phyloP scores from a whole-genome alignment of 805 yeast species.

The Starmerella vaccinii region DNA sequence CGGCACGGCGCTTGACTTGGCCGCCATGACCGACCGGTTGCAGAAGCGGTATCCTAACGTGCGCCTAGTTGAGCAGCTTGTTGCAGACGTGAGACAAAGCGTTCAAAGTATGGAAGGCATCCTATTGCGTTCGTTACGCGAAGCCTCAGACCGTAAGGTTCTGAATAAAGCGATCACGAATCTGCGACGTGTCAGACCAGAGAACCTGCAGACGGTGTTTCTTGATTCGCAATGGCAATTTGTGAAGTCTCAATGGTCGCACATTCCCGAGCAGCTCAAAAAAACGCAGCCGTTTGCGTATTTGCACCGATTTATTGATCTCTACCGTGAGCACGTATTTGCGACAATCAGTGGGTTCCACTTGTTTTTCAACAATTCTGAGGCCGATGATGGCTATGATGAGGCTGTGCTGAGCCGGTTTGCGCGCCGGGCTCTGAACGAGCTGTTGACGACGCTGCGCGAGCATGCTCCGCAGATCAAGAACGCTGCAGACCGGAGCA shows the following conservation, averaged over 20 bases:
- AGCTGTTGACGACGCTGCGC: conserved; percentile 23
- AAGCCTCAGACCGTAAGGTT: conserved; percentile 69
- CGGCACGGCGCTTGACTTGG: conserved; percentile 78
- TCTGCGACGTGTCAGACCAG: conserved; percentile 44
- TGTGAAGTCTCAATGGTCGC: conserved; percentile 18
- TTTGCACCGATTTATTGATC: conserved; percentile 70
- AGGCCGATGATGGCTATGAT: neutral
- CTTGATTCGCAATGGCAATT: conserved; percentile 32
- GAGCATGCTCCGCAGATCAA: conserved; percentile 27
- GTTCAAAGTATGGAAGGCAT: conserved; percentile 59
- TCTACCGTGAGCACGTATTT: conserved; percentile 72
- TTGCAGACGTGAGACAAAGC: conserved; percentile 41
- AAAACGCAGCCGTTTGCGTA: conserved; percentile 48
- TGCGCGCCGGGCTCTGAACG: conserved; percentile 23
- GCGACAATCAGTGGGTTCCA: conserved; percentile 58
- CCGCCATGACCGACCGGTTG: conserved; percentile 60
- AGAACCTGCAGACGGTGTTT: conserved; percentile 22
- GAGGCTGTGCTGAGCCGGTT: conserved; percentile 23
- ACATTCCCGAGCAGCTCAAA: conserved; percentile 39
- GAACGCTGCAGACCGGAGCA: conserved; percentile 25
- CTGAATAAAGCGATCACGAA: conserved; percentile 70
- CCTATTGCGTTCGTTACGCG: conserved; percentile 55
- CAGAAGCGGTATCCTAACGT: conserved; percentile 58
- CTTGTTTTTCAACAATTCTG: conserved; percentile 42
- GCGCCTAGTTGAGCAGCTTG: conserved; percentile 43